Evolutionary conservation across 192 early-diverging fungal genomes (phyloP).

Genomic region (Podila epigama): DNA sequence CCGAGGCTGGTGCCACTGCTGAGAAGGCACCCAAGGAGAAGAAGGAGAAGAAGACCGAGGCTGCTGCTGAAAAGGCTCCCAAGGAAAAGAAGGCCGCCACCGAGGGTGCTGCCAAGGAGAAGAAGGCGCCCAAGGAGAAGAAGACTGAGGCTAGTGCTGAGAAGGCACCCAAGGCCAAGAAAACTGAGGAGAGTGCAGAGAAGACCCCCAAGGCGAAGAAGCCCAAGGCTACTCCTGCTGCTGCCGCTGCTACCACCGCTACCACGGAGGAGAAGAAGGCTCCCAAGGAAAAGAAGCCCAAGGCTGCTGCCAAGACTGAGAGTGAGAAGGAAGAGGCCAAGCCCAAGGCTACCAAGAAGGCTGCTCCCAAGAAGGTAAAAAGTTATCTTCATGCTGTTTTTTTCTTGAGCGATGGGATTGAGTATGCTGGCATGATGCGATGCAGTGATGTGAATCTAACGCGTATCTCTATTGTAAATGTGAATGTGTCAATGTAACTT

Average conservation of each 20-base stretch:
- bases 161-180: slow-evolving; percentile 21
- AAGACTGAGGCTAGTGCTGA: no score
- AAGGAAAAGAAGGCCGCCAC: no score
- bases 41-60: not conserved
- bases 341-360: slow-evolving; percentile 46
- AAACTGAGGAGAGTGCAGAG: slow-evolving; percentile 16
- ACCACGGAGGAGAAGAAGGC: slow-evolving; percentile 18
- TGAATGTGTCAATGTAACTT: not conserved
- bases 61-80: slow-evolving; percentile 7
- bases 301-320: slow-evolving; percentile 20
- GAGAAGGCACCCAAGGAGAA: slow-evolving; percentile 16
- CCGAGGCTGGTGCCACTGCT: not conserved
- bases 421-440: no score
- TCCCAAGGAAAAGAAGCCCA: slow-evolving; percentile 3
- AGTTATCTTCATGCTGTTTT: not conserved
- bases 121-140: slow-evolving; percentile 10
- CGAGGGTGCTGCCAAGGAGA: slow-evolving; percentile 26
- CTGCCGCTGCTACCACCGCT: slow-evolving; percentile 5
- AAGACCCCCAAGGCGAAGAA: slow-evolving; percentile 36
- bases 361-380: slow-evolving; percentile 8
- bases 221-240: slow-evolving; percentile 18
- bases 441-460: not conserved
- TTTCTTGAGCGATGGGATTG: no score
- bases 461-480: not conserved
- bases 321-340: slow-evolving; percentile 29